Evolutionary conservation across 352 stramenopile genomes (phyloP), one percentile per base, ranked within the genome.

Genomic region (Phytophthora constricta): DNA sequence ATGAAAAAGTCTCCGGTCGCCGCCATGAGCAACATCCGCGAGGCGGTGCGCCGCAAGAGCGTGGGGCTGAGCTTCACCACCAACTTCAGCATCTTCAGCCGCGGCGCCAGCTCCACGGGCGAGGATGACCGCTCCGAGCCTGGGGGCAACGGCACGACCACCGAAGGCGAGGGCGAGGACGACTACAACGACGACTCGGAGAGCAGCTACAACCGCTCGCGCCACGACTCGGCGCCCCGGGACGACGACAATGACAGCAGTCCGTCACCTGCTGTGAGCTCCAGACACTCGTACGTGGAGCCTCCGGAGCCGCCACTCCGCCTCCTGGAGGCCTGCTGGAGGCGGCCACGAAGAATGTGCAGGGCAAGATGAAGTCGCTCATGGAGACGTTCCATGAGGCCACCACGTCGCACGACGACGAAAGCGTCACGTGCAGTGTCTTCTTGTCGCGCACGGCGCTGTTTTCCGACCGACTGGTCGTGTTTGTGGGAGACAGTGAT

Each of bases 401-500:
- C 25, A 83, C 80, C 8, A 81, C 76, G 51, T 90, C 78, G 20
- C 77, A 77, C 62, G 82, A 91, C 48, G 82, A 89, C 59, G 58
- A 76, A 65, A 72, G 73, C 41, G 77, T 86, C 43, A 70, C 87
- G 42, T 87, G 80, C 58, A 86, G 77, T 50, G 80, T 89, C 2
- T 89, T 89, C 52, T 52, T 87, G 23, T 91, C 82, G 17, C 62
- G 76, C 23, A 84, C 79, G 22, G 80, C 81, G 34, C 68, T 87
- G 45, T 87, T 87, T 58, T 87, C 80, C 5, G 82, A 91, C 48
- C 72, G 82, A 27, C 63, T 89, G 7, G 77, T 88, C 25, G 79
- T 91, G 46, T 89, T 89, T 70, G 58, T 91, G 26, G 80, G 82
- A 9, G 80, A 91, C 55, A 89, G 80, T 26, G 80, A 86, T 59